A percentile compares a stretch with the other conserved stretches of the same genome.
Conservation (phyloP, 176 grass and related monocot species). For the Oryza coarctata region DNA sequence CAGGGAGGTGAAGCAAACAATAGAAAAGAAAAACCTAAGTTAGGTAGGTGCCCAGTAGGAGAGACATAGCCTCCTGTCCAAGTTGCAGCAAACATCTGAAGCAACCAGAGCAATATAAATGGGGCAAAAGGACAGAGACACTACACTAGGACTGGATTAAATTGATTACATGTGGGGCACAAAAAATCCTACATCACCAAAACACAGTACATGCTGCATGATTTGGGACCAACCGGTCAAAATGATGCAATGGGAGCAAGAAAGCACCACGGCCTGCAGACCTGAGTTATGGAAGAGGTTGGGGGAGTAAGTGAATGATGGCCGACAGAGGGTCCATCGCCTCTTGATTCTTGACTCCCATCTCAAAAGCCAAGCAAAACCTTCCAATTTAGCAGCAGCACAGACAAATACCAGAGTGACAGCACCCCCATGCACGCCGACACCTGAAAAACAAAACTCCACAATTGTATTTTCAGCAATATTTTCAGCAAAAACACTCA, state of each 20-base stretch:
- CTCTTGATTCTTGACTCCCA: constrained; percentile 14
- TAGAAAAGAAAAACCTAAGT: constrained; percentile 12
- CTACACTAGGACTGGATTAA: constrained; percentile 33
- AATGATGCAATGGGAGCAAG: constrained; percentile 23
- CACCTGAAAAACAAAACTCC: constrained; percentile 4
- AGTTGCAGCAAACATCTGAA: constrained; percentile 33
- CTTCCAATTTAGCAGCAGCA: constrained; percentile 23
- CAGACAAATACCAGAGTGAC: not conserved
- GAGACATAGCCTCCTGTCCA: constrained; percentile 29
- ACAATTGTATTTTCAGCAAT: constrained; percentile 4
- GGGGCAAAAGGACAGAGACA: constrained; percentile 46
- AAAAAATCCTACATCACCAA: constrained; percentile 44
- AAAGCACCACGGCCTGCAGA: constrained; percentile 30
- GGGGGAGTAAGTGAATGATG: constrained; percentile 11
- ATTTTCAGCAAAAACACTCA: not conserved
- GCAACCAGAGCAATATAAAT: constrained; percentile 47
- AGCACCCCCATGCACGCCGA: not conserved
- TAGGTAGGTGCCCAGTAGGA: constrained; percentile 23
- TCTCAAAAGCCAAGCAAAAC: constrained; percentile 13
- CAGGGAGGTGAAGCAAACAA: not conserved
- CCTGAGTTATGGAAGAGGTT: constrained; percentile 25
- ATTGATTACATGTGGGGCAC: constrained; percentile 37
- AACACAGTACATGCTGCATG: constrained; percentile 39
- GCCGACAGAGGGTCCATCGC: not conserved
- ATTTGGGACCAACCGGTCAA: constrained; percentile 49